These are phyloP conservation scores for Rosa multiflora DNA, from an alignment of 306 rosid genomes.

Conservation along the genomic window DNA sequence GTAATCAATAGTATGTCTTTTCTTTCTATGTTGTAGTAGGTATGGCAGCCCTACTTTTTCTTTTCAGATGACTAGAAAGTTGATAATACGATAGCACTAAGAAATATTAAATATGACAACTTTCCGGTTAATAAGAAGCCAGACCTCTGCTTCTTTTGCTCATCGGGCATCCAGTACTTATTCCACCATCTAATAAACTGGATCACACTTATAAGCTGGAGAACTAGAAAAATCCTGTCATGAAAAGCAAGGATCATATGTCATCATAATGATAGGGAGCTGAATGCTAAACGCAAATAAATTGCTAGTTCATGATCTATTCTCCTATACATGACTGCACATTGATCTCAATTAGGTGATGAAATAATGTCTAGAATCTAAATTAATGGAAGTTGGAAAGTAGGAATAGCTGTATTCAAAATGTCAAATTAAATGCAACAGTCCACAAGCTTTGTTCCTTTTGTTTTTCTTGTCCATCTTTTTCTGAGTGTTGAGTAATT, in stretches of 20 bases:
- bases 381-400: neutral
- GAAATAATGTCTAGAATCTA: neutral
- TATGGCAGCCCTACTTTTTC: too few relatives aligned
- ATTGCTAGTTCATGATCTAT: neutral
- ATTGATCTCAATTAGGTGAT: neutral
- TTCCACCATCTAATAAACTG: conserved; percentile 92
- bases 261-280: neutral
- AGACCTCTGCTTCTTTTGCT: conserved; percentile 63
- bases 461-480: neutral
- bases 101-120: neutral
- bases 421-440: neutral
- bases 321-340: neutral
- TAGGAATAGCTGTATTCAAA: neutral
- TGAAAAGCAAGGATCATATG: conserved; percentile 18
- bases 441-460: neutral
- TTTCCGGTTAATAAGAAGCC: conserved; percentile 5
- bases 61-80: too few relatives aligned
- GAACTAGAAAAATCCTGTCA: conserved; percentile 51
- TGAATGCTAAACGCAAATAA: neutral
- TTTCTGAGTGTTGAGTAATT: neutral
- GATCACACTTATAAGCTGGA: conserved; percentile 74
- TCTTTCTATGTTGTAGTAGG: neutral
- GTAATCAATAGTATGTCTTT: neutral
- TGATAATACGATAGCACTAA: too few relatives aligned
- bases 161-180: conserved; percentile 76